Evolutionary conservation across 768 basidiomycete species (phyloP).

Genomic region (Lanmaoa rubissima): DNA sequence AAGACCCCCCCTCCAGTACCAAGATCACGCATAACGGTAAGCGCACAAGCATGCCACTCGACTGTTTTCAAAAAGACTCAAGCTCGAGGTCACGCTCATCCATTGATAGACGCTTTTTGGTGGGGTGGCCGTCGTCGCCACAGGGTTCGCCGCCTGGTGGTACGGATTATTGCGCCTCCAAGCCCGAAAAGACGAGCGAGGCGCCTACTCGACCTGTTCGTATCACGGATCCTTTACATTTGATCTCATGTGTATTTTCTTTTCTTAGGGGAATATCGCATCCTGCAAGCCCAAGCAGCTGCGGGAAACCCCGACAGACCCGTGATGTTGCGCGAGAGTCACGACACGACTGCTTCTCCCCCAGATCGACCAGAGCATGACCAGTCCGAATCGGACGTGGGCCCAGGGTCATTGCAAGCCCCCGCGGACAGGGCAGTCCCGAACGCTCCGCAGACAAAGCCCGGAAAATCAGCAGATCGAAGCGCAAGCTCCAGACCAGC

Average conservation of each 20-base stretch:
- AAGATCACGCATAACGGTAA: constrained; percentile 11
- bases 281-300: constrained; percentile 21
- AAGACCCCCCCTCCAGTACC: constrained; percentile 9
- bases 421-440: background rate
- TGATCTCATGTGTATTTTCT: no score
- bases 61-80: background rate
- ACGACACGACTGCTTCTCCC: background rate
- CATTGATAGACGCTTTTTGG: constrained; percentile 24
- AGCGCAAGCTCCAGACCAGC: background rate
- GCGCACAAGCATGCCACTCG: background rate
- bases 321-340: background rate
- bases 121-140: constrained; percentile 21
- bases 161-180: constrained; percentile 20
- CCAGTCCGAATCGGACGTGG: background rate
- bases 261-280: constrained; percentile 27
- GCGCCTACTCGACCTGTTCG: constrained; percentile 20
- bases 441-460: background rate
- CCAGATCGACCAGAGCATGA: background rate
- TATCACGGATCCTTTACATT: background rate
- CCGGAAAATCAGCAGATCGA: background rate
- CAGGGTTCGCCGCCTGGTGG: constrained; percentile 22
- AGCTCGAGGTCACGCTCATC: background rate
- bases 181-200: constrained; percentile 19
- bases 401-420: background rate
- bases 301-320: constrained; percentile 20